phyloP scores from a whole-genome alignment of 169 alveolate genomes.

The Cryptosporidium sp. region DNA sequence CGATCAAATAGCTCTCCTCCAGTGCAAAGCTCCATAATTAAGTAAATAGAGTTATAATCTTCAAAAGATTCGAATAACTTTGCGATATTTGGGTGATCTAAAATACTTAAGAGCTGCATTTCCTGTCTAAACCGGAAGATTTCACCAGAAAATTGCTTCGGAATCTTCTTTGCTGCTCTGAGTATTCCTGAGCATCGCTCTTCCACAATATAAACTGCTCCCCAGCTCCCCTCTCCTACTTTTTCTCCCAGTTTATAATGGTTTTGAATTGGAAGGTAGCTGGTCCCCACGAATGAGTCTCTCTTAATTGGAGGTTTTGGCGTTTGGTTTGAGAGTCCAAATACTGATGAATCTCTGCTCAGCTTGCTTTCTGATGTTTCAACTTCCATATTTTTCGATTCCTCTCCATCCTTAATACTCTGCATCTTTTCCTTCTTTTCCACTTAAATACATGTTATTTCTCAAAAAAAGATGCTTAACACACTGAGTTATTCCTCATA shows the following conservation, averaged over 20 bases:
- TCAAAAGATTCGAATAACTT: slow-evolving; percentile 86
- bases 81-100: slow-evolving; percentile 85
- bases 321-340: slow-evolving; percentile 61
- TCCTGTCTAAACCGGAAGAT: slow-evolving; percentile 64
- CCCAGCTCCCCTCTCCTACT: slow-evolving; percentile 83
- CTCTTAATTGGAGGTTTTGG: slow-evolving; percentile 74
- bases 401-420: slow-evolving; percentile 8
- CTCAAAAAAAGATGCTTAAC: background rate
- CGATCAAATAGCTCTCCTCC: slow-evolving; percentile 86
- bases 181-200: slow-evolving; percentile 70
- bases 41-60: slow-evolving; percentile 84
- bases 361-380: background rate
- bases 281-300: slow-evolving; percentile 72
- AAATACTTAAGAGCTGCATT: slow-evolving; percentile 70
- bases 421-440: slow-evolving; percentile 1
- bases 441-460: background rate
- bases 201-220: slow-evolving; percentile 83
- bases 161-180: slow-evolving; percentile 71
- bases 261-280: slow-evolving; percentile 64
- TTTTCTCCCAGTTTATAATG: slow-evolving; percentile 79
- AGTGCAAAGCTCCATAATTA: slow-evolving; percentile 87
- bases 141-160: slow-evolving; percentile 67
- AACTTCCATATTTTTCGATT: background rate
- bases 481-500: background rate
- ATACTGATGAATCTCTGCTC: slow-evolving; percentile 40